Evolutionary conservation across 176 grass and related monocot species (phyloP).

Genomic region (Hsuehochloa calcarea): DNA sequence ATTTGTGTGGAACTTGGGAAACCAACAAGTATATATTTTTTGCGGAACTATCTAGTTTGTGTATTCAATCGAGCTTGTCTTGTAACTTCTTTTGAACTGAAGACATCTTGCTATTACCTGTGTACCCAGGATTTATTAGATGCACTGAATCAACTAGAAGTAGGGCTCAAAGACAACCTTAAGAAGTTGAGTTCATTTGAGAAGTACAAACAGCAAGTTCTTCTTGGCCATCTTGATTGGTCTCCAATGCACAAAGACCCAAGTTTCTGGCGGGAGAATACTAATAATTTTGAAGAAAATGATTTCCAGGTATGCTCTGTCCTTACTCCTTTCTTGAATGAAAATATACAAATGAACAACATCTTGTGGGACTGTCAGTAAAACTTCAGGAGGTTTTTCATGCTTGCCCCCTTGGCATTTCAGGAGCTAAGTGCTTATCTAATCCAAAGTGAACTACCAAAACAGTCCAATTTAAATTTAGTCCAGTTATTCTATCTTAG

Average conservation of each 20-base stretch:
- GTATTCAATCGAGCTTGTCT: slow-evolving; percentile 14
- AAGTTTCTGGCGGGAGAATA: slow-evolving; percentile 95
- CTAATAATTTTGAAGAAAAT: slow-evolving; percentile 95
- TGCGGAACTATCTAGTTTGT: slow-evolving; percentile 2
- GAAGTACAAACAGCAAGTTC: slow-evolving; percentile 96
- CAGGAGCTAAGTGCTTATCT: background rate
- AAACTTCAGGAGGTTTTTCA: background rate
- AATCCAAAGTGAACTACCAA: slow-evolving; percentile 8
- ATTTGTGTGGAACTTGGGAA: background rate
- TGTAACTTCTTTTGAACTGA: slow-evolving; percentile 16
- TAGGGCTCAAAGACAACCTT: slow-evolving; percentile 79
- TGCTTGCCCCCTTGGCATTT: background rate
- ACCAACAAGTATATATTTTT: background rate
- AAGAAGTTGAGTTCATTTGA: slow-evolving; percentile 88
- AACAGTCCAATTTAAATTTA: background rate
- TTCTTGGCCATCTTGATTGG: slow-evolving; percentile 98
- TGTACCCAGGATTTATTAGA: slow-evolving; percentile 80
- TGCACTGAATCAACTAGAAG: slow-evolving; percentile 86
- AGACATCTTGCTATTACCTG: slow-evolving; percentile 17
- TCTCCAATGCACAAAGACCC: slow-evolving; percentile 97
- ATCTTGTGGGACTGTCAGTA: background rate
- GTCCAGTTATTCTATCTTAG: background rate
- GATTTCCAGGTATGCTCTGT: slow-evolving; percentile 82
- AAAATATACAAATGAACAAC: background rate
- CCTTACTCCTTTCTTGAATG: slow-evolving; percentile 9